phyloP scores from a whole-genome alignment of 306 rosid genomes.

The Quercus variabilis region DNA sequence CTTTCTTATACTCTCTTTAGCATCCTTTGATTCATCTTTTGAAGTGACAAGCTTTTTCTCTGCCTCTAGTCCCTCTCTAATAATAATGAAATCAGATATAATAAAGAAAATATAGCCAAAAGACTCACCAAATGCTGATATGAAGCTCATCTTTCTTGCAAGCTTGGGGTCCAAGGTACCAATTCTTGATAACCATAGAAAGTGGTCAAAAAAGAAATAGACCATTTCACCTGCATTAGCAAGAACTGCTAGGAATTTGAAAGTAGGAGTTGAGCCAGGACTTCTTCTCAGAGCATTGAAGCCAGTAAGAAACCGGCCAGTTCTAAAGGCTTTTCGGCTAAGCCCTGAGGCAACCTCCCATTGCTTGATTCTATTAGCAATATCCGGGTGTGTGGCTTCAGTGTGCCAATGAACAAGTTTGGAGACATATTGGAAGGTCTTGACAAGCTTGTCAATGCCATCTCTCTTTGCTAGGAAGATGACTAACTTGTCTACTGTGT shows the following conservation, averaged over 20 bases:
- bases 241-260: constrained; percentile 58
- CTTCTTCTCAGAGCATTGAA: constrained; percentile 66
- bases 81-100: constrained; percentile 54
- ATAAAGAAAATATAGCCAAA: constrained; percentile 86
- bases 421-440: constrained; percentile 87
- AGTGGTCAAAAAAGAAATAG: constrained; percentile 91
- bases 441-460: constrained; percentile 97
- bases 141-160: constrained; percentile 63
- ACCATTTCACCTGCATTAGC: constrained; percentile 88
- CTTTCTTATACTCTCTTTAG: constrained; percentile 35
- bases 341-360: constrained; percentile 88
- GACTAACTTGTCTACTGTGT: constrained; percentile 77
- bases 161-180: constrained; percentile 61
- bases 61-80: constrained; percentile 52
- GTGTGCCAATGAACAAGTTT: constrained; percentile 79
- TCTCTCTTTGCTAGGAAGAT: constrained; percentile 92
- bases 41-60: constrained; percentile 44
- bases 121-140: constrained; percentile 90
- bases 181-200: constrained; percentile 83
- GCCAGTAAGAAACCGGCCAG: constrained; percentile 76
- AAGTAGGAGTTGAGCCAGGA: constrained; percentile 49
- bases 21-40: constrained; percentile 25
- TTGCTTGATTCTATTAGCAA: constrained; percentile 56
- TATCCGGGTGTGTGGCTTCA: constrained; percentile 46
- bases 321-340: constrained; percentile 87